Conservation (phyloP, 1,284 basidiomycete genomes). For the Ceratobasidium sp. region DNA sequence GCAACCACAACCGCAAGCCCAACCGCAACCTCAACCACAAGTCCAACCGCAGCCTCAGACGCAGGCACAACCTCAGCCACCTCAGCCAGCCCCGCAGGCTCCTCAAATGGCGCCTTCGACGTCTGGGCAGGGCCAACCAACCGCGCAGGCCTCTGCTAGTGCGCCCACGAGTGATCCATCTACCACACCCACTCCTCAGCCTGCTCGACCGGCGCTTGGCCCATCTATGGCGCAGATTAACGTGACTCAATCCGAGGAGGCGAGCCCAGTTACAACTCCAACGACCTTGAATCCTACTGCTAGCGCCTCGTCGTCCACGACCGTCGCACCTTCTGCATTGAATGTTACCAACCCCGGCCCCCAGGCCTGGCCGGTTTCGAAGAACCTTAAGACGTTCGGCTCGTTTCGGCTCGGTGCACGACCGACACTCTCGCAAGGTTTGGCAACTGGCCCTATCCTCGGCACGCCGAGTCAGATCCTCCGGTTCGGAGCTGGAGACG, state of each 20-base stretch:
- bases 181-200: slow-evolving; percentile 1
- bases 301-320: slow-evolving; percentile 2
- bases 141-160: not conserved
- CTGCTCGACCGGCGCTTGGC: slow-evolving; percentile 8
- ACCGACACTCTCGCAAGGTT: slow-evolving; percentile 48
- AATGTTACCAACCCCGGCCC: slow-evolving; percentile 45
- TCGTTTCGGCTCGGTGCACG: slow-evolving; percentile 45
- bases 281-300: slow-evolving; percentile 4
- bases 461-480: slow-evolving; percentile 39
- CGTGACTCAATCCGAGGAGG: slow-evolving; percentile 13
- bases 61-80: slow-evolving; percentile 20
- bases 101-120: slow-evolving; percentile 26
- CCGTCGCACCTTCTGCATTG: slow-evolving; percentile 30
- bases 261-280: slow-evolving; percentile 15
- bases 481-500: slow-evolving; percentile 41
- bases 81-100: slow-evolving; percentile 8
- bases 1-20: slow-evolving; percentile 14
- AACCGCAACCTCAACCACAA: slow-evolving; percentile 20
- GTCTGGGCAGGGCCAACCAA: not conserved
- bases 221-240: slow-evolving; percentile 43
- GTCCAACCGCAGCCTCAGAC: slow-evolving; percentile 22
- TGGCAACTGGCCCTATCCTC: slow-evolving; percentile 43
- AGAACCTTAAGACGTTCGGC: slow-evolving; percentile 38
- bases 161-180: not conserved
- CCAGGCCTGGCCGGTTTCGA: slow-evolving; percentile 47